Base-by-base conservation (phyloP, 257 asterid genomes). In the Rehmannia glutinosa region DNA sequence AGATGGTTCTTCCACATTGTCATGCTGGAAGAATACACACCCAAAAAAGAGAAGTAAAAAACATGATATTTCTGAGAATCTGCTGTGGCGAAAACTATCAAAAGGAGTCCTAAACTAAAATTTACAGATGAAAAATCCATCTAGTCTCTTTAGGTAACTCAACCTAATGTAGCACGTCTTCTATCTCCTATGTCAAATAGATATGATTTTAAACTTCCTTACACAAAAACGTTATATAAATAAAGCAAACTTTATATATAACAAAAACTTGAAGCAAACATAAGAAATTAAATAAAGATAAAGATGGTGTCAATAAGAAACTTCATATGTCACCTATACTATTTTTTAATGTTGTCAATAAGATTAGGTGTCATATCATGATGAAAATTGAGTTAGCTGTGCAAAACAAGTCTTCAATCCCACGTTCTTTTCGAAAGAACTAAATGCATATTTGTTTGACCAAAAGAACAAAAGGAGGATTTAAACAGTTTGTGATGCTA, bases 401-500 rank as follows among this genome's bases (percentile, higher is more conserved):
- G 20, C 39, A 65, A 28, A 23, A 41, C 11, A 46, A 66, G 43
- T 33, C 41, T 13, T 21, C 41, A 9, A 38, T 28, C 53, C 43
- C 59, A 59, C 23, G 15, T 39, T 45, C 9, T 65, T 13, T 9
- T 43, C 17, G n/a, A 12, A 23, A 32, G 43, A 73, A 68, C 25
- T n/a, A 73, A 68, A 51, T 8, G 30, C 12, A 54, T 33, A 33
- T 52, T 17, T 33, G 53, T 55, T 56, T 15, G 36, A 42, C 72
- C 9, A 55, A 35, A 50, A 62, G 20, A 55, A 62, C 49, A 15
- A 62, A 68, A 77, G 45, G 27, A 60, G 20, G 58, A 60, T 12
- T 30, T 19, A 32, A 57, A 53, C 33, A 33, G 19, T 41, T 38
- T 39, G 24, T 9, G 64, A 57, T 27, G 51, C 38, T 45, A 67